Conservation (phyloP, 805 yeast genomes). For the Wickerhamiella kazuoi region DNA sequence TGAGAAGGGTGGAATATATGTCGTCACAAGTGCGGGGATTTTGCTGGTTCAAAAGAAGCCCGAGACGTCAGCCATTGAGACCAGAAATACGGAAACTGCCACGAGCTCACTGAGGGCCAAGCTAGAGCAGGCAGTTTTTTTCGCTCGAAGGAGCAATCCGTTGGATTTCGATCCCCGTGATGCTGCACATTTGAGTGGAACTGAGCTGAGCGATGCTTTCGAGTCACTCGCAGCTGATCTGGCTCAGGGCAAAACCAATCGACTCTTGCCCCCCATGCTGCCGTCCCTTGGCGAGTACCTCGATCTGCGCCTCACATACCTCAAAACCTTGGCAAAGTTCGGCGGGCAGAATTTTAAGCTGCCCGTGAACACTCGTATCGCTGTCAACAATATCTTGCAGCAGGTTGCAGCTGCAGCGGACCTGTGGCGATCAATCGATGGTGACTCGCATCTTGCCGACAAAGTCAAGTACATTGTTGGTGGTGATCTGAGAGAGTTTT, state of each 20-base stretch:
- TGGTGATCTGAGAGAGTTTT: slow-evolving; percentile 7
- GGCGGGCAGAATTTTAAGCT: slow-evolving; percentile 29
- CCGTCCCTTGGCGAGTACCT: slow-evolving; percentile 37
- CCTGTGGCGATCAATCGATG: slow-evolving; percentile 1
- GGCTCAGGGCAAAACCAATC: slow-evolving; percentile 32
- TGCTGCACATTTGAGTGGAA: slow-evolving; percentile 23
- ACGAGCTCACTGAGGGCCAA: slow-evolving; percentile 35
- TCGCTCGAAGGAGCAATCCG: slow-evolving; percentile 29
- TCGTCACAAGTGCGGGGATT: slow-evolving; percentile 22
- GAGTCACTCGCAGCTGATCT: slow-evolving; percentile 39
- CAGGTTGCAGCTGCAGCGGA: not conserved
- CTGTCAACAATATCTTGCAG: slow-evolving; percentile 7
- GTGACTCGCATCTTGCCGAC: not conserved
- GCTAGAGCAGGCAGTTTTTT: slow-evolving; percentile 71
- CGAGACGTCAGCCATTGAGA: slow-evolving; percentile 13
- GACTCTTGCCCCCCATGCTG: slow-evolving; percentile 35
- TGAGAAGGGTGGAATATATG: slow-evolving; percentile 41
- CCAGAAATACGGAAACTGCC: slow-evolving; percentile 12
- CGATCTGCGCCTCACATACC: slow-evolving; percentile 29
- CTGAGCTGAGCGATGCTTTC: slow-evolving; percentile 24
- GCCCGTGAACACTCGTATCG: slow-evolving; percentile 18
- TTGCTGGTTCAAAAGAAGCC: not conserved
- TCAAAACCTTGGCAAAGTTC: slow-evolving; percentile 30
- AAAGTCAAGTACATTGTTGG: slow-evolving; percentile 5
- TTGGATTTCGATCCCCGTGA: slow-evolving; percentile 24